Percentiles rank a stretch among this genome's conserved stretches.
These are phyloP conservation scores for Mentha longifolia DNA, from an alignment of 257 asterid species.

Conservation along the genomic window DNA sequence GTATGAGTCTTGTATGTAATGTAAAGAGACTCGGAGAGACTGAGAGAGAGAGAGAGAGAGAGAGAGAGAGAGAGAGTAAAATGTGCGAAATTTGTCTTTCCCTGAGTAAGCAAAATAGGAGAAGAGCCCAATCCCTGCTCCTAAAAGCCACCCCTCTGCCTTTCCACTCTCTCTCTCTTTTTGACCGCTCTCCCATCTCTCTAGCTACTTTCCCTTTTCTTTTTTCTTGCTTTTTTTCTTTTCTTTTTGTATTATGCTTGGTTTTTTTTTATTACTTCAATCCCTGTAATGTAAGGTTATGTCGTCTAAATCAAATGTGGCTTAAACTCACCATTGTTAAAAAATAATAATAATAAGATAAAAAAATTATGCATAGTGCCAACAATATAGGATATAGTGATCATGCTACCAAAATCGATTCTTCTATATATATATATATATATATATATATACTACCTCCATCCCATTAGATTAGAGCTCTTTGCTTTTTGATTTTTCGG, in stretches of 20 bases:
- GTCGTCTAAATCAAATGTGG: neutral
- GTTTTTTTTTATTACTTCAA: neutral
- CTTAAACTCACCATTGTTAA: neutral
- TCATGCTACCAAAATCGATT: too few species aligned
- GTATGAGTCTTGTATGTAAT: too few species aligned
- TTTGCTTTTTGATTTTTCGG: too few species aligned
- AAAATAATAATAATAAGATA: too few species aligned
- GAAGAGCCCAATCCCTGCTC: slow-evolving; percentile 28
- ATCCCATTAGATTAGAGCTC: too few species aligned
- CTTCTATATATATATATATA: too few species aligned
- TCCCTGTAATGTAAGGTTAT: neutral
- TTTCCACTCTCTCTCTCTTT: slow-evolving; percentile 14
- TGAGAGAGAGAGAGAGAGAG: too few species aligned
- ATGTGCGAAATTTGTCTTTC: slow-evolving; percentile 21
- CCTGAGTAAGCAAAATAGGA: slow-evolving; percentile 23
- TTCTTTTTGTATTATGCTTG: neutral
- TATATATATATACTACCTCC: too few species aligned
- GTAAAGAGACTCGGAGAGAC: too few species aligned
- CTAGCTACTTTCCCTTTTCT: neutral
- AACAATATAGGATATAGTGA: too few species aligned
- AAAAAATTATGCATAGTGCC: too few species aligned
- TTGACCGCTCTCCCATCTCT: neutral
- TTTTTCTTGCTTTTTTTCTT: neutral
- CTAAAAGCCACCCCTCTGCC: slow-evolving; percentile 18
- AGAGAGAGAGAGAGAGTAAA: neutral